phyloP scores from a whole-genome alignment of 2,329 filamentous ascomycete species.

The Plectosphaerella plurivora region DNA sequence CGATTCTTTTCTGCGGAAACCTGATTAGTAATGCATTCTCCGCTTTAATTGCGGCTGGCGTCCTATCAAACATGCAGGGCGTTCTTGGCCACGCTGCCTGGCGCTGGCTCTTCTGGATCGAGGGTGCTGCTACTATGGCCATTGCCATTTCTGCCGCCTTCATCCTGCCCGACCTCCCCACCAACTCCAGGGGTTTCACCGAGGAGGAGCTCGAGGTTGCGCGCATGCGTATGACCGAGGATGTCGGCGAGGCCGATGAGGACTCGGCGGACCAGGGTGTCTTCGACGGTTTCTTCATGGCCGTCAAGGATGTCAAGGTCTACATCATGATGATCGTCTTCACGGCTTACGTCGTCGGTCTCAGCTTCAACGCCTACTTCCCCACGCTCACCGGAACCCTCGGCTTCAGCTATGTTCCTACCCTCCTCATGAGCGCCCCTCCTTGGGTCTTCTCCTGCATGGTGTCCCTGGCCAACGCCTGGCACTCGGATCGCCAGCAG shows the following conservation, averaged over 20 bases:
- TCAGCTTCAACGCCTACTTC: slow-evolving; percentile 57
- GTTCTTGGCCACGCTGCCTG: slow-evolving; percentile 50
- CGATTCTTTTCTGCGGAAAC: slow-evolving; percentile 55
- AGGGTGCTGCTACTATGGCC: slow-evolving; percentile 32
- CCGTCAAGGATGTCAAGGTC: slow-evolving; percentile 56
- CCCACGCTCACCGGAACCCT: slow-evolving; percentile 48
- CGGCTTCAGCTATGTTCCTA: slow-evolving; percentile 47
- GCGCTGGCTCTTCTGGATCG: slow-evolving; percentile 55
- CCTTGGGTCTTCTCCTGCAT: slow-evolving; percentile 57
- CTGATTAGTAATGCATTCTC: slow-evolving; percentile 58
- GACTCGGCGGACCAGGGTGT: slow-evolving; percentile 44
- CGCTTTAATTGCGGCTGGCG: slow-evolving; percentile 54
- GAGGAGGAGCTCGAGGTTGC: slow-evolving; percentile 53
- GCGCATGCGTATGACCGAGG: slow-evolving; percentile 51
- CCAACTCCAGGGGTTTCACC: slow-evolving; percentile 53
- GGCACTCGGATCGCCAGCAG: slow-evolving; percentile 50
- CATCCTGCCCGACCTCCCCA: slow-evolving; percentile 50
- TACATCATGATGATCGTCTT: slow-evolving; percentile 61
- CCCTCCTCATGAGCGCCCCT: slow-evolving; percentile 51
- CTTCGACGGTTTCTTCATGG: slow-evolving; percentile 53
- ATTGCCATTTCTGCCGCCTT: slow-evolving; percentile 42
- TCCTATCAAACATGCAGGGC: slow-evolving; percentile 54
- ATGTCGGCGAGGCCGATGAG: slow-evolving; percentile 51
- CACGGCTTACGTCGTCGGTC: slow-evolving; percentile 55
- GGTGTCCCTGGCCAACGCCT: slow-evolving; percentile 49